Base-by-base conservation (phyloP, 2,329 filamentous ascomycete genomes). In the Fusarium sp. region DNA sequence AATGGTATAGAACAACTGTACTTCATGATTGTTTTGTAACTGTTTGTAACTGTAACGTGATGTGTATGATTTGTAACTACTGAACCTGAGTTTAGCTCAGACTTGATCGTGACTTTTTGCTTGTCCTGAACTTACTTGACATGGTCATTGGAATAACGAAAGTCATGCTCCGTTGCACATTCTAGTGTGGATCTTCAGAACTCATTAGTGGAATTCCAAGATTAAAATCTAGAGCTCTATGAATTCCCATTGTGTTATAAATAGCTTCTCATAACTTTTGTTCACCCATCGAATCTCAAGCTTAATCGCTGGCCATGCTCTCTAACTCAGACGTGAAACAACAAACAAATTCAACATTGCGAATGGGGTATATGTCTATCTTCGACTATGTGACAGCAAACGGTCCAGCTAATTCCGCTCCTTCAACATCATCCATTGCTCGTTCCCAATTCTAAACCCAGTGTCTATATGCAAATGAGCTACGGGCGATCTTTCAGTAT, bases 1-100 rank as follows among this genome's bases (percentile, higher is more conserved):
- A 74, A 77, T 75, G 71, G 66, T 67, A 72, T 74, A 74, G 71
- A 76, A 71, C 50, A 63, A 56, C 10, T 43, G n/a, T 38, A 15
- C 61, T 46, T 34, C 17, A 17, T 51, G 39, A 45, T 4, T 36
- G 34, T 17, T 22, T 28, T 28, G 26, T 28, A 3, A 28, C 26
- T 46, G 3, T 56, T 9, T 46, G 3, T 56, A 7, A 24, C 20
- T 50, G 46, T 33, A 42, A 44, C 49, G 20, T n/a, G 2, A 51
- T 57, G 3, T n/a, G 51, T 7, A 24, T 24, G 22, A 24, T 7
- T 24, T 24, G 5, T 24, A 5, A 24, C 22, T 7, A 24, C 5
- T 24, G 22, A 24, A 24, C 22, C 22, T 24, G 7, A 24, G 22
- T 7, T 7, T 20, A 20, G 22, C 22, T 7, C 22, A 24, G 7